Conservation (phyloP, 306 rosid genomes). For the Sesbania bispinosa region DNA sequence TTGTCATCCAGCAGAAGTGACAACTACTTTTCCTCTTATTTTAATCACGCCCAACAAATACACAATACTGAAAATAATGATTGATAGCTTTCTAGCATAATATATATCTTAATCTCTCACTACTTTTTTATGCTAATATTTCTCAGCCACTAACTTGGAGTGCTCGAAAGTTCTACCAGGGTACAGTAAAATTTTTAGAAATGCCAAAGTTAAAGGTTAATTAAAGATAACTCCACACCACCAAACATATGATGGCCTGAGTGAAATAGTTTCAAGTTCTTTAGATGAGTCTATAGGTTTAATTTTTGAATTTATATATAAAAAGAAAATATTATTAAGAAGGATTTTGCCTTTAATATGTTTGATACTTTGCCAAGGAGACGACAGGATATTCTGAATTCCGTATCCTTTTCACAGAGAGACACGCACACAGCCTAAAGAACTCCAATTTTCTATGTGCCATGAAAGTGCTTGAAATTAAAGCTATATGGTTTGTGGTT, state of each 20-base stretch:
- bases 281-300: too few species aligned
- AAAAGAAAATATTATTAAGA: too few species aligned
- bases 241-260: too few species aligned
- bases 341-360: too few species aligned
- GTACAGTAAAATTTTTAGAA: not conserved
- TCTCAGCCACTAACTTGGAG: not conserved
- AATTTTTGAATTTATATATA: too few species aligned
- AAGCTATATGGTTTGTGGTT: not conserved
- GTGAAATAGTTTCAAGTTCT: too few species aligned
- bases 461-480: not conserved
- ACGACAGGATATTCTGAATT: too few species aligned
- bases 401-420: not conserved
- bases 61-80: not conserved
- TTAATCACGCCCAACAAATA: constrained; percentile 20
- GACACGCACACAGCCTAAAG: too few species aligned
- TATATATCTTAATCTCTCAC: not conserved
- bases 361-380: too few species aligned
- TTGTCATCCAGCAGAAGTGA: constrained; percentile 45
- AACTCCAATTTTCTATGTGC: not conserved
- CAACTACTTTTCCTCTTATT: constrained; percentile 31
- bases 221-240: not conserved
- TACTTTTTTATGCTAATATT: constrained; percentile 5
- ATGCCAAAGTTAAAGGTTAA: not conserved
- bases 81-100: constrained; percentile 16
- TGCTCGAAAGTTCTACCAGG: not conserved